Conservation (phyloP, 306 rosid species). For the Purshia tridentata region DNA sequence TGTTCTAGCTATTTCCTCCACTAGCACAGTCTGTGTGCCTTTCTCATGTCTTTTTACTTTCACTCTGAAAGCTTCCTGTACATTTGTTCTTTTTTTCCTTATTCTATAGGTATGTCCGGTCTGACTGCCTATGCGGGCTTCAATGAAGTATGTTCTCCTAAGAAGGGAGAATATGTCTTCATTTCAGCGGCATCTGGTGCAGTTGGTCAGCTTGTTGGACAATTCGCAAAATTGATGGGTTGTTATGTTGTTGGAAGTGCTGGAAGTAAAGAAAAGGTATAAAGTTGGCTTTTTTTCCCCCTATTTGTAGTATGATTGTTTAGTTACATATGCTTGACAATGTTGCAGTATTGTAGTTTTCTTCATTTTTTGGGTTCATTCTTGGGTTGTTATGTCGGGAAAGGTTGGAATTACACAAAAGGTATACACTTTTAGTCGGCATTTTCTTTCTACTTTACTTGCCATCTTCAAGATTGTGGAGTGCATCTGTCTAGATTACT, state of each 20-base stretch:
- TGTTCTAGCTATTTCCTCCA: no score
- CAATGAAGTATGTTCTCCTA: no score
- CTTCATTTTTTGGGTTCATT: not conserved
- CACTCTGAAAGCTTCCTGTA: no score
- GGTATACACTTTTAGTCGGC: not conserved
- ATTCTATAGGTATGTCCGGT: no score
- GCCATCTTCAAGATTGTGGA: not conserved
- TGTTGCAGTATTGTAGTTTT: not conserved
- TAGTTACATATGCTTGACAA: not conserved
- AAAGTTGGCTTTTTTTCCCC: not conserved
- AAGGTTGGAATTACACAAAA: not conserved
- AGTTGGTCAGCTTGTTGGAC: conserved; percentile 42
- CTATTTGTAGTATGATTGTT: not conserved
- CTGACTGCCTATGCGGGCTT: no score
- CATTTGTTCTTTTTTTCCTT: no score
- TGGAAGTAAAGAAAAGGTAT: conserved; percentile 33
- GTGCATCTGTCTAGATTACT: not conserved
- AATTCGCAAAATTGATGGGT: conserved; percentile 31
- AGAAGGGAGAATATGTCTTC: no score
- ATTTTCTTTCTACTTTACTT: not conserved
- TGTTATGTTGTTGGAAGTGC: conserved; percentile 43
- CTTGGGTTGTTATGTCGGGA: not conserved
- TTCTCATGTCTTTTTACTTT: not conserved
- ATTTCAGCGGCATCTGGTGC: no score
- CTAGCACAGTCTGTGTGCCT: not conserved